Conservation (phyloP, 169 alveolate genomes). For the Plasmodium gaboni region DNA sequence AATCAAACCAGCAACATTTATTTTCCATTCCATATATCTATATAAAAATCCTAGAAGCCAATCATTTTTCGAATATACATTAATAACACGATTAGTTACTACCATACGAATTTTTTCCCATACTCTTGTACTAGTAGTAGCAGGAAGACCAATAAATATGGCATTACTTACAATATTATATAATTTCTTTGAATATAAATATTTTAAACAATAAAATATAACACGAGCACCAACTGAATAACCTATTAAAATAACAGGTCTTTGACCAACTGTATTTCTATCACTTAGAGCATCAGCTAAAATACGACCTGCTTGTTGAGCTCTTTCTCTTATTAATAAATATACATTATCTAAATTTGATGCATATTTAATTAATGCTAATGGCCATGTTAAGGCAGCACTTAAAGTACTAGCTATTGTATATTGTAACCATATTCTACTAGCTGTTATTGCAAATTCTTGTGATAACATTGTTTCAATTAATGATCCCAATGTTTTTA, state of each 20-base stretch:
- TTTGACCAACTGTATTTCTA: conserved; percentile 88
- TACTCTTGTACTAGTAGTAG: conserved; percentile 86
- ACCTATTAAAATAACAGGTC: conserved; percentile 93
- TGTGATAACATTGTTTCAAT: conserved; percentile 78
- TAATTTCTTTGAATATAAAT: conserved; percentile 84
- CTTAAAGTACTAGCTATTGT: conserved; percentile 83
- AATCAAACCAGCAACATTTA: conserved; percentile 88
- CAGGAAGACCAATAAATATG: conserved; percentile 92
- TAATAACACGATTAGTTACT: conserved; percentile 91
- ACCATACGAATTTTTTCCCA: conserved; percentile 92
- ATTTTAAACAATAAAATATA: conserved; percentile 89
- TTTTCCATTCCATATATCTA: conserved; percentile 92
- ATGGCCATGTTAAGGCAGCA: conserved; percentile 90
- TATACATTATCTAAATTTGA: conserved; percentile 92
- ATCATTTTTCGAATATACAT: conserved; percentile 91
- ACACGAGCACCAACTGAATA: conserved; percentile 94
- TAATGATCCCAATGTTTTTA: conserved; percentile 81
- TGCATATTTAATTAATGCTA: conserved; percentile 90
- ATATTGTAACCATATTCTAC: conserved; percentile 82
- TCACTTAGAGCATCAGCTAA: conserved; percentile 92
- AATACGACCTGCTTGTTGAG: conserved; percentile 91
- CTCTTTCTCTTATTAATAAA: conserved; percentile 89
- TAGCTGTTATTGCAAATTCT: conserved; percentile 86
- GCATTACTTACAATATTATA: conserved; percentile 88
- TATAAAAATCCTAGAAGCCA: conserved; percentile 94